Conservation (phyloP, 73 alveolate species). For the Vitrella brassicaformis region DNA sequence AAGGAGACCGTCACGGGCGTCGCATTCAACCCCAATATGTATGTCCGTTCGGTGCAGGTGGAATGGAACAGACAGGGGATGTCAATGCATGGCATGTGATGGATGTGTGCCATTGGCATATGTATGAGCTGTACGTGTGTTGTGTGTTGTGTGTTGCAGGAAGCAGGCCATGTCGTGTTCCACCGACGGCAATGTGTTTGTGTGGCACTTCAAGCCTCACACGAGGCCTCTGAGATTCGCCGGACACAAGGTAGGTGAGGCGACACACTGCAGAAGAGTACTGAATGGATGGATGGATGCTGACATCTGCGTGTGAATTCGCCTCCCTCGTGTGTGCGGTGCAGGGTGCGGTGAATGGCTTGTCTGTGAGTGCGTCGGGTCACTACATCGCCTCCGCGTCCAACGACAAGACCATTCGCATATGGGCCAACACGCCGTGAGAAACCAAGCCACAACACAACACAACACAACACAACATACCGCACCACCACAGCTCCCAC, state of each 20-base stretch:
- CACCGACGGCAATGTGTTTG: slow-evolving; percentile 47
- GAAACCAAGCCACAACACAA: too few species aligned
- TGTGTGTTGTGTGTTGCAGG: slow-evolving; percentile 1
- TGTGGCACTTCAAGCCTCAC: slow-evolving; percentile 56
- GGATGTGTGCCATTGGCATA: too few species aligned
- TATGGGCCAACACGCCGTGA: slow-evolving; percentile 61
- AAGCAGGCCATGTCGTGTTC: slow-evolving; percentile 61
- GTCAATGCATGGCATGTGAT: too few species aligned
- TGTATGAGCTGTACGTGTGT: background rate
- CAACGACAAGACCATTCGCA: slow-evolving; percentile 53
- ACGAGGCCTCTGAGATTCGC: slow-evolving; percentile 46
- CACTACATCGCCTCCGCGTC: slow-evolving; percentile 64
- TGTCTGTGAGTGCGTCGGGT: slow-evolving; percentile 61
- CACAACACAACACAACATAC: too few species aligned
- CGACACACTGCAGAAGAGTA: too few species aligned
- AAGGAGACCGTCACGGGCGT: slow-evolving; percentile 53
- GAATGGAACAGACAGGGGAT: background rate
- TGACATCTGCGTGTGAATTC: too few species aligned
- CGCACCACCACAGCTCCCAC: too few species aligned
- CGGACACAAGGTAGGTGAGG: slow-evolving; percentile 44
- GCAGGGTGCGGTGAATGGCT: slow-evolving; percentile 52
- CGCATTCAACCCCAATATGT: slow-evolving; percentile 51
- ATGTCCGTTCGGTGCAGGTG: background rate
- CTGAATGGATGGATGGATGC: too few species aligned
- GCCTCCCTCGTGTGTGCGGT: background rate